Conservation (phyloP, 441 rosid genomes). For the Adansonia rubrostipa region DNA sequence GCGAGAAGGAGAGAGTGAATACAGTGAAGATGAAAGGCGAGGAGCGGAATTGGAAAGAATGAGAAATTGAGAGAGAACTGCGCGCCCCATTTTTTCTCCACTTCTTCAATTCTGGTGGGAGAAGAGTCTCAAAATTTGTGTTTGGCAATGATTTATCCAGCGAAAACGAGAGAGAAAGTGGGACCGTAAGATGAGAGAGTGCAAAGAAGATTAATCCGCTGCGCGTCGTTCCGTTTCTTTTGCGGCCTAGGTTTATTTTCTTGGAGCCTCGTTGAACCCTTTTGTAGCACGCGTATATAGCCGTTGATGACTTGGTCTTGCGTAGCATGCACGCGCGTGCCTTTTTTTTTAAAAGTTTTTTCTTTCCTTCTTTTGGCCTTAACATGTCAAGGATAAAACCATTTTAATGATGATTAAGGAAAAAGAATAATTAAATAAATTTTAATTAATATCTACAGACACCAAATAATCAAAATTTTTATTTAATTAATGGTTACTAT, state of each 20-base stretch:
- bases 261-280: too few relatives aligned
- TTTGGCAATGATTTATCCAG: not conserved
- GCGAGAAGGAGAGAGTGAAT: conserved; percentile 36
- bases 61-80: conserved; percentile 60
- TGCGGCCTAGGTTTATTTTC: not conserved
- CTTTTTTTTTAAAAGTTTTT: not conserved
- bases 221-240: too few relatives aligned
- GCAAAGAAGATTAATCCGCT: not conserved
- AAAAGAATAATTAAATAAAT: too few relatives aligned
- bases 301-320: not conserved
- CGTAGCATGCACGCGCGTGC: not conserved
- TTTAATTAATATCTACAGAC: too few relatives aligned
- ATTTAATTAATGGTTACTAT: too few relatives aligned
- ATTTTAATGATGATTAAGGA: not conserved
- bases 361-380: not conserved
- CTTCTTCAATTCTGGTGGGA: not conserved
- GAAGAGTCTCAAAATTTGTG: not conserved
- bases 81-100: conserved; percentile 44
- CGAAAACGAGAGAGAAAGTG: not conserved
- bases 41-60: conserved; percentile 50
- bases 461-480: too few relatives aligned
- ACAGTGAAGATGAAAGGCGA: conserved; percentile 46
- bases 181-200: not conserved
- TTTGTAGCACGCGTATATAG: not conserved
- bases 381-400: too few relatives aligned